Evolutionary conservation across 306 rosid species (phyloP), one percentile per base, ranked within the genome.

Genomic region (Rubus idaeus): DNA sequence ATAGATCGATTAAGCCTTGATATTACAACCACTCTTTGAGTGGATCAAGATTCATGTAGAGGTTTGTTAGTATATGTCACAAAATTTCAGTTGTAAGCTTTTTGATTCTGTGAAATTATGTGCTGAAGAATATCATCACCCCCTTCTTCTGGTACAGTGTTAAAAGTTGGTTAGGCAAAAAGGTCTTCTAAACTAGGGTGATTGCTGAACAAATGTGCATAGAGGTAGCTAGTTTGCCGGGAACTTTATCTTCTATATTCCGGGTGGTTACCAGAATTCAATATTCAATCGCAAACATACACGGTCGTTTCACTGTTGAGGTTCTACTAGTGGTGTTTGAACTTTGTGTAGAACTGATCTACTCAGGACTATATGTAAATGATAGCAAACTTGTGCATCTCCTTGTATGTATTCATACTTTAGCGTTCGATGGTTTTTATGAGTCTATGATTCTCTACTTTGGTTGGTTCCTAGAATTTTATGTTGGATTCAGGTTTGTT

Each of bases 21-120:
- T 57, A 30, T 30, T 30, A 30, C 2, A 30, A 30, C 13, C 18
- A 52, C 20, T 52, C 57, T 58, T 58, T 58, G 21, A 65, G 5
- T 65, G 70, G 70, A 42, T 65, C 70, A 16, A 65, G 71, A 17
- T 67, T 67, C 23, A 42, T 66, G 13, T 45, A n/a, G 3, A 65
- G 18, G 13, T 14, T 63, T 16, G 18, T 35, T 63, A 14, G 8
- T 10, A 21, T 20, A 17, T 20, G 23, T 42, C 1, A 42, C 52
- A 44, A 41, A 18, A 0, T 12, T 30, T 52, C 14, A 52, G 57
- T 13, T 14, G 14, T 10, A 14, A 52, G 57, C 2, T 17, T 52
- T 60, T 8, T 16, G 11, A 6, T 65, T 40, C 47, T 39, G 16
- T 39, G 69, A 35, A 64, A 39, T 21, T 18, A 8, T 66, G 3